Conservation (phyloP, 192 early-diverging fungal genomes). For the Pilaira anomala region DNA sequence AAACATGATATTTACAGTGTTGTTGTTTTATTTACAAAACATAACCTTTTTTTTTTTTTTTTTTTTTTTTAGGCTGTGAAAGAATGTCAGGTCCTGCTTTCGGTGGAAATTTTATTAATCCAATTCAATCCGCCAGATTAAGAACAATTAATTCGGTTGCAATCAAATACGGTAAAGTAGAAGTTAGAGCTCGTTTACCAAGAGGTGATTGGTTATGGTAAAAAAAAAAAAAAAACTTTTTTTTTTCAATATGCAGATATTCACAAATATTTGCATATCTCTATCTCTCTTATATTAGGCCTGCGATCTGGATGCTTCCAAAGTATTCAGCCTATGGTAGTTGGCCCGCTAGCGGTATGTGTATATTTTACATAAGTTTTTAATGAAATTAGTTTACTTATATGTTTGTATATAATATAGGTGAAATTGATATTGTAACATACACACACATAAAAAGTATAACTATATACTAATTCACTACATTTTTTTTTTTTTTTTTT, state of each 20-base stretch:
- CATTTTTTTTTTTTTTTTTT: no score
- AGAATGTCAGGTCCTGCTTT: conserved; percentile 42
- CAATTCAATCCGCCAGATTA: conserved; percentile 55
- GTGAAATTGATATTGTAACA: conserved; percentile 34
- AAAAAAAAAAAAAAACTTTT: background rate
- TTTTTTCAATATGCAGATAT: background rate
- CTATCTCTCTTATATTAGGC: conserved; percentile 4
- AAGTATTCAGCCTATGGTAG: conserved; percentile 50
- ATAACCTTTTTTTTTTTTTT: background rate
- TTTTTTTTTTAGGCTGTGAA: conserved; percentile 29
- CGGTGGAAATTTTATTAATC: conserved; percentile 54
- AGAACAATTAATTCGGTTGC: conserved; percentile 43
- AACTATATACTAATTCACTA: background rate
- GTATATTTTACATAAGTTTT: background rate
- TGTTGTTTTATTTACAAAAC: background rate
- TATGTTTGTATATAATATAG: background rate
- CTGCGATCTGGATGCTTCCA: conserved; percentile 63
- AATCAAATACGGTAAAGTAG: conserved; percentile 55
- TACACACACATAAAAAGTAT: background rate
- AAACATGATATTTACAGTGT: no score
- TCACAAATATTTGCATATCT: background rate
- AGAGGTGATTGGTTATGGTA: conserved; percentile 53
- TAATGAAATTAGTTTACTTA: background rate
- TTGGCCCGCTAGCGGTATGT: conserved; percentile 62
- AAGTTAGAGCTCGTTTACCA: conserved; percentile 55